Percentiles rank a stretch among this genome's conserved stretches.
Conservation (phyloP, 2,329 filamentous ascomycete species). For the Neobulgaria alba region DNA sequence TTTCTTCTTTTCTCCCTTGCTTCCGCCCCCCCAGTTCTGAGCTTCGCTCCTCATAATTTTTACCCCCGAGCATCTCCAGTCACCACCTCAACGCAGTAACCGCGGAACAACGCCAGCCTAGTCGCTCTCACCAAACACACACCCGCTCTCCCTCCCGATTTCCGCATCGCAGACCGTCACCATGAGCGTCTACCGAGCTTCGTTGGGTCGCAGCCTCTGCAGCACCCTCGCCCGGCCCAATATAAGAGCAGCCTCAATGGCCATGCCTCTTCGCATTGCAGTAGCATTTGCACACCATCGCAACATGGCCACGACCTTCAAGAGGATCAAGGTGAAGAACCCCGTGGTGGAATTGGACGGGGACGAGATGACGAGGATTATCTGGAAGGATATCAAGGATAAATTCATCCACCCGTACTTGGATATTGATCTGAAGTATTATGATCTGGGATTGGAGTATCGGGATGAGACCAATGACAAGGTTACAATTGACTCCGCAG, state of each 20-base stretch:
- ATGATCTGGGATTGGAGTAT: slow-evolving; percentile 87
- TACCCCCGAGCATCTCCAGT: background rate
- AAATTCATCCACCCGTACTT: slow-evolving; percentile 96
- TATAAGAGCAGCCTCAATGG: background rate
- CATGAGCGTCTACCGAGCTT: background rate
- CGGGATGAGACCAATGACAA: slow-evolving; percentile 93
- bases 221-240: slow-evolving; percentile 2
- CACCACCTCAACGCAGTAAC: background rate
- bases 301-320: slow-evolving; percentile 47
- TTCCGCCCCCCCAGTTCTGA: too few species aligned
- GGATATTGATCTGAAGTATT: slow-evolving; percentile 97
- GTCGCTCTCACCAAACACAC: too few species aligned
- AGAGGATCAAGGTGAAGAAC: slow-evolving; percentile 99
- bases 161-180: background rate
- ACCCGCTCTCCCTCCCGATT: background rate
- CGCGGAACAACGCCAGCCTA: too few species aligned
- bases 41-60: background rate
- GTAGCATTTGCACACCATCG: slow-evolving; percentile 24
- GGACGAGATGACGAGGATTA: slow-evolving; percentile 94
- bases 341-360: slow-evolving; percentile 96
- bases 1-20: too few species aligned
- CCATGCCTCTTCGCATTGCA: slow-evolving; percentile 14
- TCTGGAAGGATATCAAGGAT: slow-evolving; percentile 99
- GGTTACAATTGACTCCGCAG: slow-evolving; percentile 89
- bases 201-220: slow-evolving; percentile 3